These are phyloP conservation scores for Pyrenochaeta sp. DNA, from an alignment of 2,329 filamentous ascomycete genomes.

Conservation along the genomic window DNA sequence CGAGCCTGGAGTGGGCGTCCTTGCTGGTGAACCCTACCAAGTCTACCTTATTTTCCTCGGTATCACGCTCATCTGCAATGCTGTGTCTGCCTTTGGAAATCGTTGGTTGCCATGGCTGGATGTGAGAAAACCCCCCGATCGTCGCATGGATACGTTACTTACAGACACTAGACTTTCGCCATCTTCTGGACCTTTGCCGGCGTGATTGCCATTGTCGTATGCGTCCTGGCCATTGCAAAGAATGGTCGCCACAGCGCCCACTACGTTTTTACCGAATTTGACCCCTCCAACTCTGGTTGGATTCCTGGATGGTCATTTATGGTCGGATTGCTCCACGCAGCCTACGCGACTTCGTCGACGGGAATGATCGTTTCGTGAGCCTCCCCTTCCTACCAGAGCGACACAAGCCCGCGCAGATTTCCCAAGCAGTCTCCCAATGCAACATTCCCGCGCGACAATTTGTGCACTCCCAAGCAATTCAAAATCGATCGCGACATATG, in stretches of 20 bases:
- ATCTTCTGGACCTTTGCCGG: slow-evolving; percentile 79
- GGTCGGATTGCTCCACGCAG: slow-evolving; percentile 75
- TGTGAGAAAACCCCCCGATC: slow-evolving; percentile 60
- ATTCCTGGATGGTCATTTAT: slow-evolving; percentile 75
- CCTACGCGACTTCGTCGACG: slow-evolving; percentile 77
- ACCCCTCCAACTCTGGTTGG: slow-evolving; percentile 72
- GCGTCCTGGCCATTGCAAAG: slow-evolving; percentile 71
- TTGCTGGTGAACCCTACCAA: slow-evolving; percentile 55
- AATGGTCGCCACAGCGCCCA: slow-evolving; percentile 69
- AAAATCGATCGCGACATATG: slow-evolving; percentile 27
- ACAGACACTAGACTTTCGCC: slow-evolving; percentile 66
- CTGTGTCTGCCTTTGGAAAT: slow-evolving; percentile 62
- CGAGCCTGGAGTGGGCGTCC: slow-evolving; percentile 56
- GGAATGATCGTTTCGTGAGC: slow-evolving; percentile 81
- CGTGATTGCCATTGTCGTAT: slow-evolving; percentile 70
- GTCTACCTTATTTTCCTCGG: slow-evolving; percentile 60
- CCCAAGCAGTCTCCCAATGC: slow-evolving; percentile 29
- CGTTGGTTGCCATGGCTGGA: slow-evolving; percentile 68
- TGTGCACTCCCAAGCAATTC: slow-evolving; percentile 14
- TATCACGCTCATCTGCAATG: slow-evolving; percentile 60
- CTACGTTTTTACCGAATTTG: slow-evolving; percentile 75
- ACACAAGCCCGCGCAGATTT: slow-evolving; percentile 30
- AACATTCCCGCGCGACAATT: slow-evolving; percentile 26
- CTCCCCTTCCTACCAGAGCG: slow-evolving; percentile 45
- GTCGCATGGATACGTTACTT: slow-evolving; percentile 31